phyloP scores from a whole-genome alignment of 345 rosid species.

The Hibiscus tridactylites region DNA sequence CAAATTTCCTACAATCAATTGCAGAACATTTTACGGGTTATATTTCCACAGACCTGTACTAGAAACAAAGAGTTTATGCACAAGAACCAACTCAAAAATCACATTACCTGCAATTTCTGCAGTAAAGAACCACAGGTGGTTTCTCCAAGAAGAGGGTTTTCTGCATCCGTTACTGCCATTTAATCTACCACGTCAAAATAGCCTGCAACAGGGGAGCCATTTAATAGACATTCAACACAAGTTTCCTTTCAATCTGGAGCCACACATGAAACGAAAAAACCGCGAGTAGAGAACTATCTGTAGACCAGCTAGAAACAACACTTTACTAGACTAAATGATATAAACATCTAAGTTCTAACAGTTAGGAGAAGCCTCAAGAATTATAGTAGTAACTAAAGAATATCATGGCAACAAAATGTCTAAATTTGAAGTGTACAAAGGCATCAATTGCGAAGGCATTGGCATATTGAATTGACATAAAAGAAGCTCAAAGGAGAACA shows the following conservation, averaged over 20 bases:
- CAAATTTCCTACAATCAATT: slow-evolving; percentile 66
- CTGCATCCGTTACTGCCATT: slow-evolving; percentile 65
- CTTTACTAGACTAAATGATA: background rate
- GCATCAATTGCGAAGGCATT: background rate
- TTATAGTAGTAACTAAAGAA: background rate
- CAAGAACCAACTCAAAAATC: background rate
- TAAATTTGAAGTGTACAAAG: background rate
- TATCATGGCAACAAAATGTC: background rate
- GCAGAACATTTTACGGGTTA: background rate
- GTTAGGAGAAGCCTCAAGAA: background rate
- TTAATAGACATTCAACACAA: background rate
- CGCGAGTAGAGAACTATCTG: background rate
- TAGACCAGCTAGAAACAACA: slow-evolving; percentile 3
- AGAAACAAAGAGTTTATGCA: background rate
- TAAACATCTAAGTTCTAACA: background rate
- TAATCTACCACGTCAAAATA: slow-evolving; percentile 21
- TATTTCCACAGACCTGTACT: background rate
- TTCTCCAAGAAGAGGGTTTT: slow-evolving; percentile 78
- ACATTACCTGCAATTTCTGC: slow-evolving; percentile 72
- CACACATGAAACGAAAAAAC: background rate
- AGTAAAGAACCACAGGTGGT: slow-evolving; percentile 75
- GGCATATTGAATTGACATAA: background rate
- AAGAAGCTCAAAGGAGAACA: slow-evolving; percentile 1
- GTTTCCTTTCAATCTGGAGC: background rate
- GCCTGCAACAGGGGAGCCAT: slow-evolving; percentile 16